Conservation (phyloP, 2,329 filamentous ascomycete genomes). For the Claviceps monticola region DNA sequence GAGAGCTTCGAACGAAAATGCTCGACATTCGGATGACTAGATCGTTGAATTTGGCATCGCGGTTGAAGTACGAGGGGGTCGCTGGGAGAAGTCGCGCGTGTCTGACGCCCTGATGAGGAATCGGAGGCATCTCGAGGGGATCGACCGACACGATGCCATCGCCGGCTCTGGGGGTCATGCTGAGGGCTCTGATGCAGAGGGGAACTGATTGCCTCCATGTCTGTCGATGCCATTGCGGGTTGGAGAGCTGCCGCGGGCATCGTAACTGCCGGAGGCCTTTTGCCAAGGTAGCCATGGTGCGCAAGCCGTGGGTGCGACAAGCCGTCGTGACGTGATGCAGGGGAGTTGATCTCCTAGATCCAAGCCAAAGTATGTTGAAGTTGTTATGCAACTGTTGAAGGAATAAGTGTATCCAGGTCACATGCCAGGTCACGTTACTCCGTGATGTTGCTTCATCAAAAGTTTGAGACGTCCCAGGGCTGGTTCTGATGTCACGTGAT, state of each 20-base stretch:
- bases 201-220: constrained; percentile 12
- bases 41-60: constrained; percentile 75
- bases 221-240: constrained; percentile 17
- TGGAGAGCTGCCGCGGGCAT: constrained; percentile 18
- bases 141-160: constrained; percentile 3
- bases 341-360: neutral
- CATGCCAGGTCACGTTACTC: too few relatives aligned
- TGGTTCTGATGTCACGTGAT: constrained; percentile 9
- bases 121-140: constrained; percentile 4
- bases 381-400: too few relatives aligned
- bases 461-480: neutral
- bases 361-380: too few relatives aligned
- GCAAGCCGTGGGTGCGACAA: neutral
- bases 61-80: constrained; percentile 91
- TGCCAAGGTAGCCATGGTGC: constrained; percentile 21
- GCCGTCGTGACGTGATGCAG: neutral
- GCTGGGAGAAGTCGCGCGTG: constrained; percentile 65
- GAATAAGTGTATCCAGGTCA: too few relatives aligned
- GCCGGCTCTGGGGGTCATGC: constrained; percentile 10
- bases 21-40: constrained; percentile 60
- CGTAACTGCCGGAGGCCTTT: constrained; percentile 22
- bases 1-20: constrained; percentile 56
- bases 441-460: neutral
- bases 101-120: constrained; percentile 19
- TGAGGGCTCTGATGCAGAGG: constrained; percentile 14